These are phyloP conservation scores for Plasmodium adleri DNA, from an alignment of 169 alveolate genomes.

Conservation along the genomic window DNA sequence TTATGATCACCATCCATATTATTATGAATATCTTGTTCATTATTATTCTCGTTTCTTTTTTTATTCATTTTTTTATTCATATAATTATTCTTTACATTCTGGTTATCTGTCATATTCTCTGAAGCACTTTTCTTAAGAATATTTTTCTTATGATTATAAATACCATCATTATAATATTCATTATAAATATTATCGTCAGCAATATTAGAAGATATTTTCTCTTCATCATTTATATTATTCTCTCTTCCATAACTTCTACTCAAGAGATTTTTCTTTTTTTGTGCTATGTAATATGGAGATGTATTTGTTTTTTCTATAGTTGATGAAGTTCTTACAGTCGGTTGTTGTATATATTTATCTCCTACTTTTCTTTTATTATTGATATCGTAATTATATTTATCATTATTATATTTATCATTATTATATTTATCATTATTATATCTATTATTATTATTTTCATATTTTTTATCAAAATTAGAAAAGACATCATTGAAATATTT, in stretches of 20 bases:
- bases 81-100: background rate
- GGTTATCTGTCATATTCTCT: too few relatives aligned
- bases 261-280: background rate
- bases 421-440: too few relatives aligned
- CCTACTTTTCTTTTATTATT: slow-evolving; percentile 10
- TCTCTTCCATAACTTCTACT: background rate
- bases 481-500: slow-evolving; percentile 68
- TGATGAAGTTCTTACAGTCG: background rate
- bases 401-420: background rate
- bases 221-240: slow-evolving; percentile 15
- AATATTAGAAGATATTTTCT: background rate
- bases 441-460: slow-evolving; percentile 24
- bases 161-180: too few relatives aligned
- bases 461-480: slow-evolving; percentile 58
- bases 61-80: background rate
- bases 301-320: background rate
- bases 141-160: too few relatives aligned
- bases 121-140: too few relatives aligned
- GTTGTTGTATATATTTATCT: slow-evolving; percentile 6
- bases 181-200: too few relatives aligned
- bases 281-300: background rate
- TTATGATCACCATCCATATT: too few relatives aligned
- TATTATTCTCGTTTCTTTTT: too few relatives aligned
- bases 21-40: too few relatives aligned
- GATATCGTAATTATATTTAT: slow-evolving; percentile 3